Evolutionary conservation across 139 green algal species (phyloP), one percentile per base, ranked within the genome.

Genomic region (Tetradesmus obliquus): DNA sequence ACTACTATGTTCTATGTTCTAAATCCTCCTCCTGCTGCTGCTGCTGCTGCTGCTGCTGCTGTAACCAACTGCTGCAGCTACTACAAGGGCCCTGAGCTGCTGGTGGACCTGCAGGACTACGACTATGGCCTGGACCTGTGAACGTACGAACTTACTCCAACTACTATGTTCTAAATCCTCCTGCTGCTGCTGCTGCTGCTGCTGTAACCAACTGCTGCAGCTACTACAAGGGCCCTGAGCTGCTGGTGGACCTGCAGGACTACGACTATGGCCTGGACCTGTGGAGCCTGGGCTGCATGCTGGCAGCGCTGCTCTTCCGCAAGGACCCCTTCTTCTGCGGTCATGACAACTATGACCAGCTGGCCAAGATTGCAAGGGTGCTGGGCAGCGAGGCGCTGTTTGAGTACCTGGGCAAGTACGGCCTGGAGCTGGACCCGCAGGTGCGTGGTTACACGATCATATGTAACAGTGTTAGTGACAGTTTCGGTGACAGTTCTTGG

Each of bases 271-370:
- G 94, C 12, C 96, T 99, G 81, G 98, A 99, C 95, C 95, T 99
- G 96, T 99, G 98, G 98, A 96, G 89, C 76, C 93, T 99, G 32
- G 98, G 98, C 57, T 96, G 93, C 95, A 97, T 97, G 93, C 88
- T 97, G 60, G 96, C 96, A 1, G 96, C 97, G 74, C 98, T 99
- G 93, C 97, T 99, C 32, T 99, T 99, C 94, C 94, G 97, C 51
- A 99, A 99, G 91, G 98, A 99, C 91, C 98, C 98, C n/a, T 99
- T 99, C 95, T 99, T 99, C 95, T 99, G 98, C 88, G 98, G 98
- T 1, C 97, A 99, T 91, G 98, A 99, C 95, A 99, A 99, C 94
- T 99, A 99, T 91, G 98, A 99, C 92, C 98, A 96, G 93, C 95
- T 99, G 58, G 98, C 99, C 71, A 99, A 99, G 94, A 99, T 99